Evolutionary conservation across 2,329 filamentous ascomycete species (phyloP).

Genomic region (Basipetospora chlamydospora): DNA sequence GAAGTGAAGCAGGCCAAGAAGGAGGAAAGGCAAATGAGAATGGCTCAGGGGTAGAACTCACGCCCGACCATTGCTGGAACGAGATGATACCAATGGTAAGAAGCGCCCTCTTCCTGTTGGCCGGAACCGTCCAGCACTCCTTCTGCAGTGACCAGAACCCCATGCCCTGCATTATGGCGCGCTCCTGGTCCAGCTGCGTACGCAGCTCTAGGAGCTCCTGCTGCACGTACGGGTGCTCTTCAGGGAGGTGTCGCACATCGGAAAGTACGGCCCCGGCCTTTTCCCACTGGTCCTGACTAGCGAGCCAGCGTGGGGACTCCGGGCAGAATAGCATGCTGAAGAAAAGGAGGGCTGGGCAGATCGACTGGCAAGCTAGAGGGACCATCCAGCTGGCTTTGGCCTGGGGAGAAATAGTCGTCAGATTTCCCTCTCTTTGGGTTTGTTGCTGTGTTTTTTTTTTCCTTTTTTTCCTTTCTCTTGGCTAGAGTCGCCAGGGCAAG

Average conservation of each 20-base stretch:
- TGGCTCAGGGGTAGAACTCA: no score
- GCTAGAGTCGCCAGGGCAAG: neutral
- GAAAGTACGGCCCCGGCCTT: conserved; percentile 19
- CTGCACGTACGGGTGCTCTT: conserved; percentile 21
- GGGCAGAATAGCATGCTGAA: conserved; percentile 41
- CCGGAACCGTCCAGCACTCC: conserved; percentile 9
- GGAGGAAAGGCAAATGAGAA: no score
- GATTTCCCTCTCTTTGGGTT: no score
- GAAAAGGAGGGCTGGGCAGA: conserved; percentile 39
- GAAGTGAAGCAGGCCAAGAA: no score
- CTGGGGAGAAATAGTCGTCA: neutral
- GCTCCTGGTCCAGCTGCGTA: conserved; percentile 16
- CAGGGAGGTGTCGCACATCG: conserved; percentile 19
- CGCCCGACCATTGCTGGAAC: conserved; percentile 14
- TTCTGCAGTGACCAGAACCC: conserved; percentile 9
- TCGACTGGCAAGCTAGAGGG: conserved; percentile 39
- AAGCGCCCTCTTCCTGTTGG: conserved; percentile 12
- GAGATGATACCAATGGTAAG: conserved; percentile 13
- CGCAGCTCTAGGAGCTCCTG: conserved; percentile 18
- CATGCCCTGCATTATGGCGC: conserved; percentile 7
- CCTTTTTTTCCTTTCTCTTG: no score
- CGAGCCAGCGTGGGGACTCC: conserved; percentile 46
- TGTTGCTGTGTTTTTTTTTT: no score
- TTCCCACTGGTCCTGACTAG: conserved; percentile 42
- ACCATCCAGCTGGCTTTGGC: conserved; percentile 30